These are phyloP conservation scores for Liquidambar formosana DNA, from an alignment of 164 flowering plant species.

Conservation along the genomic window DNA sequence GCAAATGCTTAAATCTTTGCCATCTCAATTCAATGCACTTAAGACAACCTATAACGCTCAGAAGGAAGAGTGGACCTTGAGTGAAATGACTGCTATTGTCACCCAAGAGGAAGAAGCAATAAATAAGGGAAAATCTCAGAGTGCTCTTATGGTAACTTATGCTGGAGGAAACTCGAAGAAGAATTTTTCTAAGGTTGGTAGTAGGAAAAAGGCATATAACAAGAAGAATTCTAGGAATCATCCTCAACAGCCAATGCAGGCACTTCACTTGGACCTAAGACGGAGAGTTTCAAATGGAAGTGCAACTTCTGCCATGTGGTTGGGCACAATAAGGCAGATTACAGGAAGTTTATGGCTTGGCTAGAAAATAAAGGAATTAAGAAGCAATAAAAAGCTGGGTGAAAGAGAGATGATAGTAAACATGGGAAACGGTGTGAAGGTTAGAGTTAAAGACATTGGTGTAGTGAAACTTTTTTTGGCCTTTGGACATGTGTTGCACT, in stretches of 20 bases:
- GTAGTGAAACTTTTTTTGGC: background rate
- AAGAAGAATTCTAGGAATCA: too few relatives aligned
- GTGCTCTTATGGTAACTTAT: too few relatives aligned
- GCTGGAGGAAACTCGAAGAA: too few relatives aligned
- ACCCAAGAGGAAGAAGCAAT: constrained; percentile 1
- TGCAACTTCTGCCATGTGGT: too few relatives aligned
- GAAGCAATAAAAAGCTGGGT: background rate
- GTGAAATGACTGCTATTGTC: constrained; percentile 1
- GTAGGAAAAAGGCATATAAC: too few relatives aligned
- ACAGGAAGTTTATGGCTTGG: too few relatives aligned
- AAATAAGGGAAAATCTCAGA: background rate
- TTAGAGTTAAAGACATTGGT: background rate
- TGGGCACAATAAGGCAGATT: too few relatives aligned
- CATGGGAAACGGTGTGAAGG: background rate
- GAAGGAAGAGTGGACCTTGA: constrained; percentile 1
- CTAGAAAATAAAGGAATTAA: background rate
- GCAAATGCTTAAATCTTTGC: constrained; percentile 1
- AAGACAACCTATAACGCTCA: constrained; percentile 8
- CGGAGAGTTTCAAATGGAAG: too few relatives aligned
- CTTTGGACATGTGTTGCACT: background rate
- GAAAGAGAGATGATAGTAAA: background rate
- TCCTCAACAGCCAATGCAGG: too few relatives aligned
- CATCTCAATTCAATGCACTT: background rate
- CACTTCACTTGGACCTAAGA: too few relatives aligned
- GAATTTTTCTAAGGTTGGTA: too few relatives aligned